phyloP scores from a whole-genome alignment of 176 grass and related monocot species.

The Zea luxurians region DNA sequence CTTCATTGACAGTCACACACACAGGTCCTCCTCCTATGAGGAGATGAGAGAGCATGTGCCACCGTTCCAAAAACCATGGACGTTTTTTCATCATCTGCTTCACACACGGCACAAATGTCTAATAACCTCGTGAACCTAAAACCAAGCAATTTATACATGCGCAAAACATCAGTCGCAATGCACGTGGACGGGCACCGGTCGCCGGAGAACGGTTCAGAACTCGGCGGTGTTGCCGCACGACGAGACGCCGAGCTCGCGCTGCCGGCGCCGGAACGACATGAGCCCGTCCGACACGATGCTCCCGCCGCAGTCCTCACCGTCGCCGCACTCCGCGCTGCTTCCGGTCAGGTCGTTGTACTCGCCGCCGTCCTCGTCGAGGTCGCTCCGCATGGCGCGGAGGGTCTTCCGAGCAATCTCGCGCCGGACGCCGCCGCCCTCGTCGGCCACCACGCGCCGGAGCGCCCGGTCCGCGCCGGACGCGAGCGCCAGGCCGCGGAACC shows the following conservation, averaged over 20 bases:
- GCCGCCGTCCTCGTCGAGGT: constrained; percentile 36
- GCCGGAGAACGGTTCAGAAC: constrained; percentile 48
- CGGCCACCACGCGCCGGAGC: constrained; percentile 64
- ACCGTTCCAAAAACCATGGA: constrained; percentile 22
- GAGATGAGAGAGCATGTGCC: background rate
- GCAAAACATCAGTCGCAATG: background rate
- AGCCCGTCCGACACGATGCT: constrained; percentile 78
- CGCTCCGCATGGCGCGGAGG: constrained; percentile 56
- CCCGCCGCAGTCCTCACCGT: constrained; percentile 52
- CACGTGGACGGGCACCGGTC: too few relatives aligned
- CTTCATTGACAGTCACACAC: background rate
- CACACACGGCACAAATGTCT: background rate
- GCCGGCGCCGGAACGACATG: constrained; percentile 66
- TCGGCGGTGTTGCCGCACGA: constrained; percentile 53
- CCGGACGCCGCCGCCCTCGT: constrained; percentile 48
- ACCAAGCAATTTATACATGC: constrained; percentile 28
- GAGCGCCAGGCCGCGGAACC: constrained; percentile 74
- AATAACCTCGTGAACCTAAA: constrained; percentile 16
- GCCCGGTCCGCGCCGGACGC: constrained; percentile 54
- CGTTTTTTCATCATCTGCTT: background rate
- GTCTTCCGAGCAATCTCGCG: constrained; percentile 79
- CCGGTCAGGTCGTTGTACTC: constrained; percentile 32
- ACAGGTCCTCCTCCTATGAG: background rate
- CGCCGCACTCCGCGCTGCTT: constrained; percentile 54
- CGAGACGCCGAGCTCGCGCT: constrained; percentile 39